Evolutionary conservation across 179 eudicot species (phyloP).

Genomic region (Beta corolliflora): DNA sequence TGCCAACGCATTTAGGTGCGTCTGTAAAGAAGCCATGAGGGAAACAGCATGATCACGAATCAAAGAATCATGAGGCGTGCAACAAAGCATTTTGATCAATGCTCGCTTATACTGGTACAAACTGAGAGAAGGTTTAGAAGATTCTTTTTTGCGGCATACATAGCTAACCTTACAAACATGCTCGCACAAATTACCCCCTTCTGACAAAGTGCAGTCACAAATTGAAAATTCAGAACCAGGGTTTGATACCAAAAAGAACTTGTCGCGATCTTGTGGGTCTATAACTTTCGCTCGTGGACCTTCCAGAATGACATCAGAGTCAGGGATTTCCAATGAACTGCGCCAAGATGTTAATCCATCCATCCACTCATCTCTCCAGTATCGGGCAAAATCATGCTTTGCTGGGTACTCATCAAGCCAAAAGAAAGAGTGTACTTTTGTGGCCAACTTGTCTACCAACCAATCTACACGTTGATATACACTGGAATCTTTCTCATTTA

Average conservation of each 20-base stretch:
- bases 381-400: constrained; percentile 79
- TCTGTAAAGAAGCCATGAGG: constrained; percentile 67
- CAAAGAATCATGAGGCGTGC: constrained; percentile 71
- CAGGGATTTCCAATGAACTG: constrained; percentile 62
- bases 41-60: constrained; percentile 91
- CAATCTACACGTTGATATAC: constrained; percentile 81
- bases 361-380: constrained; percentile 78
- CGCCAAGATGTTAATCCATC: constrained; percentile 72
- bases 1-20: constrained; percentile 46
- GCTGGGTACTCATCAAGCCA: constrained; percentile 93
- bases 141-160: constrained; percentile 48
- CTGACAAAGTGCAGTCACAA: constrained; percentile 68
- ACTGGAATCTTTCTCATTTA: constrained; percentile 55
- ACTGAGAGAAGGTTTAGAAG: constrained; percentile 52
- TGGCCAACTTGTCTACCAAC: constrained; percentile 76
- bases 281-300: constrained; percentile 59
- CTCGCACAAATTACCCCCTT: constrained; percentile 80
- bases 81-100: constrained; percentile 56
- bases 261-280: constrained; percentile 51
- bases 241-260: constrained; percentile 47
- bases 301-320: constrained; percentile 58
- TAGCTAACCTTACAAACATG: constrained; percentile 64
- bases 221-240: constrained; percentile 80
- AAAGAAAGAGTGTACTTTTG: constrained; percentile 85
- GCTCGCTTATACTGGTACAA: constrained; percentile 63